These are phyloP conservation scores for Oligophagozyma castellii DNA, from an alignment of 1,139 yeast genomes.

Conservation along the genomic window DNA sequence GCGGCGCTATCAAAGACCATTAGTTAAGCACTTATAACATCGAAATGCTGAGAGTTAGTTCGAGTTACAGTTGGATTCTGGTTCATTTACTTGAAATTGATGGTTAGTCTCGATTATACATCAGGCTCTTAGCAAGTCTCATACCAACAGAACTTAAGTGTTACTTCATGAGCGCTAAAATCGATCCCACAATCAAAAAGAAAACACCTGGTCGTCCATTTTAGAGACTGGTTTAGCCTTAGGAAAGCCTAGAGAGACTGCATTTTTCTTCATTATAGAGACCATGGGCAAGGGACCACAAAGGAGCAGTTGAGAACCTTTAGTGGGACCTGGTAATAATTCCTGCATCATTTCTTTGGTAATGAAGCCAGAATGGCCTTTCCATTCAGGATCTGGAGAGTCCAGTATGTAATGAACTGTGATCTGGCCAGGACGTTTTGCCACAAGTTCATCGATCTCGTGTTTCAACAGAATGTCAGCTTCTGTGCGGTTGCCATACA, in stretches of 20 bases:
- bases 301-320: conserved; percentile 56
- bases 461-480: conserved; percentile 69
- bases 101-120: too few species aligned
- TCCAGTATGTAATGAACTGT: conserved; percentile 65
- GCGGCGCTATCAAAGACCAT: too few species aligned
- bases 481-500: conserved; percentile 68
- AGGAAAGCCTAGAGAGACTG: conserved; percentile 60
- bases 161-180: too few species aligned
- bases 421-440: conserved; percentile 50
- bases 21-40: too few species aligned
- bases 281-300: conserved; percentile 96
- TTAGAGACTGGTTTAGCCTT: conserved; percentile 88
- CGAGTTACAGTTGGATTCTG: too few species aligned
- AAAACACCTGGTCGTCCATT: conserved; percentile 86
- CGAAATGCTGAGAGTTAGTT: too few species aligned
- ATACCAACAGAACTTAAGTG: too few species aligned
- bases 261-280: conserved; percentile 67
- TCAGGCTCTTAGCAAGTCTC: too few species aligned
- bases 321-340: conserved; percentile 41
- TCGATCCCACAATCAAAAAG: too few species aligned
- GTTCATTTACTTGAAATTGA: too few species aligned
- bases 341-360: conserved; percentile 61
- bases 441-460: conserved; percentile 62
- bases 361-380: conserved; percentile 71
- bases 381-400: conserved; percentile 51